Conservation (phyloP, 768 basidiomycete species). For the Leucosporidium creatinivorum region DNA sequence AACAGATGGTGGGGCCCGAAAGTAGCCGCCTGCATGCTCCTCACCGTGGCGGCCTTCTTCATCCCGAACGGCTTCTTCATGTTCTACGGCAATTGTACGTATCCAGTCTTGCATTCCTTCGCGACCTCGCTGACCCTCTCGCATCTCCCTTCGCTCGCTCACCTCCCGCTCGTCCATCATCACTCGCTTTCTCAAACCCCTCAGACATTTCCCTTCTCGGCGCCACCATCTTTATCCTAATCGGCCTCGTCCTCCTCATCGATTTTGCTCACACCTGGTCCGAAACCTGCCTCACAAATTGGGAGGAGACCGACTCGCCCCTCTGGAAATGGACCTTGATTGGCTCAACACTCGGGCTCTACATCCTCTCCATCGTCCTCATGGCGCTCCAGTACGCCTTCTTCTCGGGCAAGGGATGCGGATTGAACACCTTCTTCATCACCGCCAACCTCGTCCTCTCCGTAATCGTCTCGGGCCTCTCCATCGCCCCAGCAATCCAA, state of each 20-base stretch:
- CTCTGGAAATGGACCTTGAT: slow-evolving; percentile 96
- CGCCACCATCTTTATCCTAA: slow-evolving; percentile 87
- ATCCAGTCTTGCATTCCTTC: neutral
- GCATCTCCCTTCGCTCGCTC: too few species aligned
- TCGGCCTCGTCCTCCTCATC: slow-evolving; percentile 92
- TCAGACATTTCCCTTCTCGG: slow-evolving; percentile 62
- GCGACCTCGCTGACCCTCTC: too few species aligned
- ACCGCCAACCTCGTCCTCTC: slow-evolving; percentile 81
- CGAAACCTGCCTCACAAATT: slow-evolving; percentile 90
- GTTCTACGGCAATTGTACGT: slow-evolving; percentile 88
- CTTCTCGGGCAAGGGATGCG: slow-evolving; percentile 80
- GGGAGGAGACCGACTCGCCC: slow-evolving; percentile 75
- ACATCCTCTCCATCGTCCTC: slow-evolving; percentile 70
- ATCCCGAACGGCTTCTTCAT: slow-evolving; percentile 98
- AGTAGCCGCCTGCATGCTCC: slow-evolving; percentile 74
- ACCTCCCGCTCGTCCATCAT: too few species aligned
- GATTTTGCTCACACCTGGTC: slow-evolving; percentile 99
- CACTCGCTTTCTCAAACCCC: too few species aligned
- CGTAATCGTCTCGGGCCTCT: slow-evolving; percentile 69
- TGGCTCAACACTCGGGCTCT: slow-evolving; percentile 83
- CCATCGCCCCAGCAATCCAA: slow-evolving; percentile 77
- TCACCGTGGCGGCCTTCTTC: slow-evolving; percentile 76
- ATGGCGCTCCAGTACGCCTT: slow-evolving; percentile 85
- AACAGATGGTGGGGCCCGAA: slow-evolving; percentile 98
- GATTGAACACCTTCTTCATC: slow-evolving; percentile 94